Base-by-base conservation (phyloP, 1,284 basidiomycete species). In the Cutaneotrichosporon cutaneum region DNA sequence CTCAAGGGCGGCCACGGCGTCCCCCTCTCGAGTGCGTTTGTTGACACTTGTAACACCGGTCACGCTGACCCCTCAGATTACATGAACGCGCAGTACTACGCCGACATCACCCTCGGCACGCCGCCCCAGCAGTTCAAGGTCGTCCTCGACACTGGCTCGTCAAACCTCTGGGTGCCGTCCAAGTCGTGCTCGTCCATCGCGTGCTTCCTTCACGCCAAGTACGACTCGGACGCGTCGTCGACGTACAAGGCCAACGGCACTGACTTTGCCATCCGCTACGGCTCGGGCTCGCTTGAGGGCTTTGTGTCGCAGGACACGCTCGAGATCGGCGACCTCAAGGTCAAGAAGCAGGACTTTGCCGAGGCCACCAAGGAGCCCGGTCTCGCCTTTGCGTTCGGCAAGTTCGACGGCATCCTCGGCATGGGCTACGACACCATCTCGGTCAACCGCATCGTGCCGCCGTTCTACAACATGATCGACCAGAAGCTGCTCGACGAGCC, bases 311-410 rank as follows among this genome's bases (percentile, higher is more conserved):
- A 88, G 67, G 96, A 99, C 77, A 80, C 78, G 8, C 81, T 99
- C 62, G 79, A 76, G 27, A 95, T 99, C 68, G 93, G 92, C 58
- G 96, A 96, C 78, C 78, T 99, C 55, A 78, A 77, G 32, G 85
- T 99, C 79, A 84, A 83, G 72, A 72, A 83, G 26, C 90, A 92
- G 77, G 89, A 94, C 77, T 99, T 99, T 77, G 96, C 94, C 45
- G 96, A 99, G 82, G 93, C 94, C 2, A 91, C 89, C 66, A 92
- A 92, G 80, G 96, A 99, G 78, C 96, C 96, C 51, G 96, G 96
- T 63, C 87, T 99, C 64, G 89, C 94, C 8, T 99, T 99, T 78
- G 95, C 95, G 26, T 96, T 96, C 72, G 95, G 68, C 57, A 94
- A 91, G 81, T 94, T 94, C 73, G 94, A 98, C 78, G 95, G 94